Conservation (phyloP, 768 basidiomycete genomes). For the Lactifluus rugatus region DNA sequence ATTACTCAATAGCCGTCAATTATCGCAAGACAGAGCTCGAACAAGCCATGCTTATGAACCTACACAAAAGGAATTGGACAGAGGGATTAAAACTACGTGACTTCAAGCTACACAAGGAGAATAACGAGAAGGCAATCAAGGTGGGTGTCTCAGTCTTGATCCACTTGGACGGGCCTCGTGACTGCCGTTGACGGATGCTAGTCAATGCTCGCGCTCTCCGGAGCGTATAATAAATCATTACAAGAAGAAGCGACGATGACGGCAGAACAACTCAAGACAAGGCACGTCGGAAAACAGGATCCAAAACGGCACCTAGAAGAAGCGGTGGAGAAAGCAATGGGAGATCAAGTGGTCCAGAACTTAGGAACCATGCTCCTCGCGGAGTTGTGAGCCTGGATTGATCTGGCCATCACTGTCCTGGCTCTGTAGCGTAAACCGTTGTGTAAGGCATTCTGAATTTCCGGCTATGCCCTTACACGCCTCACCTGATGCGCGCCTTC, state of each 20-base stretch:
- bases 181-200: slow-evolving; percentile 24
- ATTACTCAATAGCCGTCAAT: slow-evolving; percentile 96
- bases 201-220: slow-evolving; percentile 90
- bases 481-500: background rate
- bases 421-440: slow-evolving; percentile 4
- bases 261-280: slow-evolving; percentile 87
- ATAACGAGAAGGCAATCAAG: slow-evolving; percentile 91
- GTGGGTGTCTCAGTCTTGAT: slow-evolving; percentile 34
- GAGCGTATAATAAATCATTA: slow-evolving; percentile 95
- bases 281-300: slow-evolving; percentile 96
- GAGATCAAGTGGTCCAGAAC: slow-evolving; percentile 93
- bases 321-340: slow-evolving; percentile 96
- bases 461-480: background rate
- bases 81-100: slow-evolving; percentile 89
- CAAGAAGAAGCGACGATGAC: slow-evolving; percentile 97
- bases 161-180: background rate
- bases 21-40: slow-evolving; percentile 98
- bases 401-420: background rate
- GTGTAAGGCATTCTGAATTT: background rate
- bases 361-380: slow-evolving; percentile 91
- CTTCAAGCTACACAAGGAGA: slow-evolving; percentile 79
- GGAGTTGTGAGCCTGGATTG: slow-evolving; percentile 50
- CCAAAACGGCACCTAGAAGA: slow-evolving; percentile 97
- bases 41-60: slow-evolving; percentile 97
- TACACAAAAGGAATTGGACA: slow-evolving; percentile 99